Percentiles rank a stretch among this genome's conserved stretches.
phyloP scores from a whole-genome alignment of 192 early-diverging fungal species.

The Dissophora globulifera region DNA sequence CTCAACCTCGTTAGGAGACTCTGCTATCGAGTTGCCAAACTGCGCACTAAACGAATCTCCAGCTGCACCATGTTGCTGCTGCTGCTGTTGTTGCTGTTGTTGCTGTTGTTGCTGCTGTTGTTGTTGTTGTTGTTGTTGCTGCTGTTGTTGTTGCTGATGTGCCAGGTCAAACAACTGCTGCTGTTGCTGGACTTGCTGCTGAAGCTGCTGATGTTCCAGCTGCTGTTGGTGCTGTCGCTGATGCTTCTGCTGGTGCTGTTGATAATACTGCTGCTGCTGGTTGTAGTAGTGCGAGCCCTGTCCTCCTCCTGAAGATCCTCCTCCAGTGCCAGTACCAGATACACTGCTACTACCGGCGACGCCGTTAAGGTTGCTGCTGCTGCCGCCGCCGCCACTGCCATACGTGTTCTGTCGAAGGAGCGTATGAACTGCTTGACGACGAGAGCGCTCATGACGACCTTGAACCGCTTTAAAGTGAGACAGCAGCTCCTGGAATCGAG shows the following conservation, averaged over 20 bases:
- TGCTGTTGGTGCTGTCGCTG: conserved; percentile 42
- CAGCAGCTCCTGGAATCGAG: conserved; percentile 75
- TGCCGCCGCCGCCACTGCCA: conserved; percentile 18
- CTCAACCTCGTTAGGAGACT: conserved; percentile 1
- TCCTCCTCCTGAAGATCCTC: no score
- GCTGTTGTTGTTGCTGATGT: conserved; percentile 18
- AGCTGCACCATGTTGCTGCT: conserved; percentile 4
- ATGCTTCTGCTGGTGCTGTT: conserved; percentile 49
- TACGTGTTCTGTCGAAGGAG: conserved; percentile 34
- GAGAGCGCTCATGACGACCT: conserved; percentile 74
- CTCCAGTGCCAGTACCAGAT: no score
- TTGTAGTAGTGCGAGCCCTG: conserved; percentile 10
- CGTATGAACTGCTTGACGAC: conserved; percentile 58
- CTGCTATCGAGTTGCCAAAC: background rate
- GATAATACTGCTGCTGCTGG: conserved; percentile 48
- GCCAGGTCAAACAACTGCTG: conserved; percentile 37
- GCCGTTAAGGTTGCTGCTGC: conserved; percentile 3
- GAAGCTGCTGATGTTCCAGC: conserved; percentile 39
- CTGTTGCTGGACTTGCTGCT: conserved; percentile 50
- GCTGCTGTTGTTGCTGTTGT: conserved; percentile 44
- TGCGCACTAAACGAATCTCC: conserved; percentile 5
- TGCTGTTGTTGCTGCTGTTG: no score
- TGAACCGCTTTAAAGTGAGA: conserved; percentile 81
- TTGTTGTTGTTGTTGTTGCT: no score
- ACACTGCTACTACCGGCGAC: no score